Base-by-base conservation (phyloP, 208 protist genomes). In the Vickermania ingenoplastis region DNA sequence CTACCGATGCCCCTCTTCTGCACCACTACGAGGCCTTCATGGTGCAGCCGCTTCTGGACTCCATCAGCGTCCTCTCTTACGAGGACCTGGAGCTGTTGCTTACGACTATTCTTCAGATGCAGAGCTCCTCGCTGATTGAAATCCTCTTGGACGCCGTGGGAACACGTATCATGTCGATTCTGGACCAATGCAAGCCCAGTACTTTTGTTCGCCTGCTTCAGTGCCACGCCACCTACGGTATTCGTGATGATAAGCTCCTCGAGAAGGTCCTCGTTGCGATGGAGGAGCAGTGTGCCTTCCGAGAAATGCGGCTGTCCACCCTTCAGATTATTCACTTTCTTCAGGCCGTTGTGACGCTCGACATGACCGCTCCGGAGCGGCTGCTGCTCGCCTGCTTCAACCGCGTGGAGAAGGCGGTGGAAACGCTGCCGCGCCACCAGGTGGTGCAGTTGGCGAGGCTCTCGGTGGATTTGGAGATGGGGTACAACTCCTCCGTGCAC, bases 71-170 rank as follows among this genome's bases (percentile, higher is more conserved):
- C 21, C 71, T 95, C 21, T 80, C 84, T 11, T 41, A 63, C 14
- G 85, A 95, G 31, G 83, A 92, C 69, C 27, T 95, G 22, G 89
- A 95, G 65, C 64, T 81, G 31, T 61, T 92, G 2, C 72, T 95
- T 13, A 71, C 61, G 1, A 72, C 86, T 7, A 57, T 77, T 1
- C 59, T 88, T 52, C 60, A 70, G 41, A 63, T 86, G 55, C 61
- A 45, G 1, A 73, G 60, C 28, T 61, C 62, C 14, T 22, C 57
- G 0, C 53, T 81, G 1, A 23, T 29, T 11, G 89, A 95, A 64
- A 71, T 67, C 21, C 56, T 84, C 7, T 59, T 95, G 49, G 89
- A 95, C 59, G 70, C 77, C 22, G 76, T 95, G 21, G 84, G 77
- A 28, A 92, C 79, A 2, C 81, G 81, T 1, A 56, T 95, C 41